Percentiles rank a stretch among this genome's conserved stretches.
These are phyloP conservation scores for Globisporangium radiosum DNA, from an alignment of 352 stramenopile species.

Conservation along the genomic window DNA sequence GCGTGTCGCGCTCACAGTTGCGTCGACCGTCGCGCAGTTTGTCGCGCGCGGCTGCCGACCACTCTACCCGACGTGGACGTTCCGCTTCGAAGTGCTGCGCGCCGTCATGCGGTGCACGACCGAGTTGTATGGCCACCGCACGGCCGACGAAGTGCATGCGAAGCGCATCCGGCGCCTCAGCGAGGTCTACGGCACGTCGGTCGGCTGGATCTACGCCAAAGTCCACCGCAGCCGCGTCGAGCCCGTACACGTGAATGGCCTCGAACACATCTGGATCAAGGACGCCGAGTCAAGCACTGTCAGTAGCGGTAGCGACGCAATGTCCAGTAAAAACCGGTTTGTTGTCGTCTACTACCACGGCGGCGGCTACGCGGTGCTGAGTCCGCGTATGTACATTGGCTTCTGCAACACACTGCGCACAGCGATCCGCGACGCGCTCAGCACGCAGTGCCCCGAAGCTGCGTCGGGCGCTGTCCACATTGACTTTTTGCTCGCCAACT, in stretches of 20 bases:
- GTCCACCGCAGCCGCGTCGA: conserved; percentile 15
- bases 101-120: conserved; percentile 14
- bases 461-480: conserved; percentile 8
- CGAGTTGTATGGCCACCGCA: conserved; percentile 19
- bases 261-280: conserved; percentile 42
- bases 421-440: not conserved
- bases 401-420: conserved; percentile 8
- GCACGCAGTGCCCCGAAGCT: not conserved
- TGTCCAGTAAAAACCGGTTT: conserved; percentile 5
- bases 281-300: too few species aligned
- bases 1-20: conserved; percentile 3
- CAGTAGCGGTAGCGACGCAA: not conserved
- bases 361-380: conserved; percentile 30
- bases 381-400: conserved; percentile 31
- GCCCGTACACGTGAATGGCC: conserved; percentile 22
- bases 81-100: conserved; percentile 23
- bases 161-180: conserved; percentile 19
- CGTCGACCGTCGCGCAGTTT: conserved; percentile 2
- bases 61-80: conserved; percentile 28
- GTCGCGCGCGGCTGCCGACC: conserved; percentile 14
- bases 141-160: conserved; percentile 13
- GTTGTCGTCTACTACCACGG: conserved; percentile 43
- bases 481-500: conserved; percentile 41
- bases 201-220: conserved; percentile 17
- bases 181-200: conserved; percentile 15